phyloP scores from a whole-genome alignment of 805 yeast species.

The Candida bentonensis region DNA sequence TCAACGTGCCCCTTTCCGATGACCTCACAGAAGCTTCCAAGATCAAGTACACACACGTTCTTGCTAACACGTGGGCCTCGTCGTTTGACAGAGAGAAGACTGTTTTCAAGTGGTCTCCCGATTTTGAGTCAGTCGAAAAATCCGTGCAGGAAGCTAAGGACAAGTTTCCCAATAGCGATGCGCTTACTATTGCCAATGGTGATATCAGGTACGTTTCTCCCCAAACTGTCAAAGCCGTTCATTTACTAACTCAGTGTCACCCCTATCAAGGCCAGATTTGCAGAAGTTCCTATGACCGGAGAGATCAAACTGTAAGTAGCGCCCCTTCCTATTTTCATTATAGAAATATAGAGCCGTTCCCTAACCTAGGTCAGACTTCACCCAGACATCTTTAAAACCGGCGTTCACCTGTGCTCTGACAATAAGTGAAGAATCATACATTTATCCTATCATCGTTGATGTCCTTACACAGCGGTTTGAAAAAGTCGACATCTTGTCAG shows the following conservation, averaged over 20 bases:
- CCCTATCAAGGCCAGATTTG: constrained; percentile 59
- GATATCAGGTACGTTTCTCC: constrained; percentile 31
- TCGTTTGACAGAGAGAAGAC: constrained; percentile 35
- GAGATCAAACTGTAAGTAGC: constrained; percentile 37
- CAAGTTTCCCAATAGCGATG: constrained; percentile 40
- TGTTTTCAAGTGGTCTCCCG: constrained; percentile 71
- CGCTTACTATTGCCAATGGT: constrained; percentile 51
- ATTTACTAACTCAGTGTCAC: constrained; percentile 34
- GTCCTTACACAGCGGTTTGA: constrained; percentile 5
- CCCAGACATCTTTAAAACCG: no score
- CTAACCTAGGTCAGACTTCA: no score
- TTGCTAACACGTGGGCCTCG: constrained; percentile 68
- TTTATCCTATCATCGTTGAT: constrained; percentile 11
- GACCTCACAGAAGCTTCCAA: constrained; percentile 45
- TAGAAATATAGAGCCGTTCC: constrained; percentile 1
- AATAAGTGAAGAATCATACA: constrained; percentile 8
- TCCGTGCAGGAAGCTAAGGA: constrained; percentile 27
- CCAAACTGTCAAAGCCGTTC: background rate
- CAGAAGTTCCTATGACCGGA: constrained; percentile 40
- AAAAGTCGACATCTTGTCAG: constrained; percentile 4
- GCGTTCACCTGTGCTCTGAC: constrained; percentile 1
- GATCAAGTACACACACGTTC: constrained; percentile 60
- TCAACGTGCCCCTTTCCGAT: constrained; percentile 67
- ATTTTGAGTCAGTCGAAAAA: constrained; percentile 53
- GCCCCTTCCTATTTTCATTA: background rate